These are phyloP conservation scores for Rutidosis leptorrhynchoides DNA, from an alignment of 129 eudicot genomes.

Conservation along the genomic window DNA sequence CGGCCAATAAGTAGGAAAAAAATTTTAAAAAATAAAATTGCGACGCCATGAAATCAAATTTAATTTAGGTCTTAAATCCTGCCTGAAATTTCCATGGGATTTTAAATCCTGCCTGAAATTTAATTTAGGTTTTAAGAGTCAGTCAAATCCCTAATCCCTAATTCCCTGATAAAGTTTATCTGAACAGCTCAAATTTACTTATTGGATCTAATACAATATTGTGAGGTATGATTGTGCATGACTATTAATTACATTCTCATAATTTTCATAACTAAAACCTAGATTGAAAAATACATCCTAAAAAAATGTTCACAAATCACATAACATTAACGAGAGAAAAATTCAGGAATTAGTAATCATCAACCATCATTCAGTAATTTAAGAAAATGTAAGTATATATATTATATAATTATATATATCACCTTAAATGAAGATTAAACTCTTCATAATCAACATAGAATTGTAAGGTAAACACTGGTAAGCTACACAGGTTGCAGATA, in stretches of 20 bases:
- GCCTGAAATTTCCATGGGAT: no score
- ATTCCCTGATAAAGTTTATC: neutral
- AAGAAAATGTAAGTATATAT: neutral
- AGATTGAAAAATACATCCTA: neutral
- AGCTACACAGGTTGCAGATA: slow-evolving; percentile 9
- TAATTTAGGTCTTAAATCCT: no score
- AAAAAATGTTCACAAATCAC: neutral
- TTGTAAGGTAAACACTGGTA: slow-evolving; percentile 1
- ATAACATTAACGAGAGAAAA: neutral
- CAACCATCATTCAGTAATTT: neutral
- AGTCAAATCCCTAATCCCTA: no score
- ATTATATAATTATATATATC: neutral
- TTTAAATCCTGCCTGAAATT: no score
- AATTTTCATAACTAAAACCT: neutral
- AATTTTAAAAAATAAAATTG: no score
- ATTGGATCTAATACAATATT: slow-evolving; percentile 5
- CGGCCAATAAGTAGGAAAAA: no score
- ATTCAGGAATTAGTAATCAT: neutral
- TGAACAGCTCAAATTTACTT: neutral
- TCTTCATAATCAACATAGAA: slow-evolving; percentile 26
- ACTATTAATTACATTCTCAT: neutral
- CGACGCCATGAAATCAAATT: no score
- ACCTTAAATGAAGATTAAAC: slow-evolving; percentile 23
- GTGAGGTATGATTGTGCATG: neutral
- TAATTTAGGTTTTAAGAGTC: no score